A percentile compares a stretch with the other conserved stretches of the same genome.
phyloP scores from a whole-genome alignment of 768 basidiomycete species.

The Ramaria sp. region DNA sequence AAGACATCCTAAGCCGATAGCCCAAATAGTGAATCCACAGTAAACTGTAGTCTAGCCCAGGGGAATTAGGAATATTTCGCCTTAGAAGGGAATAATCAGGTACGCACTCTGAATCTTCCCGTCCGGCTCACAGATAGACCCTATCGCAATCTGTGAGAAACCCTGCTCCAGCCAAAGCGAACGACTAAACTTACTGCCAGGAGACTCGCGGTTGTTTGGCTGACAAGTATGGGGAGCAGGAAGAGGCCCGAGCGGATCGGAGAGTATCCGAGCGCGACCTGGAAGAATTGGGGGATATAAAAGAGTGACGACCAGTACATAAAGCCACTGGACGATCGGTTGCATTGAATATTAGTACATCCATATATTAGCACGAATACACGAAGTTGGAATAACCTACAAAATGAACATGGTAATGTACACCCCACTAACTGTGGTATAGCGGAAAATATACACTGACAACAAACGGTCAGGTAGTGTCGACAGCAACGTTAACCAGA shows the following conservation, averaged over 20 bases:
- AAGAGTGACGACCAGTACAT: constrained; percentile 55
- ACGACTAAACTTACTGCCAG: constrained; percentile 29
- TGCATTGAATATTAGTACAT: not conserved
- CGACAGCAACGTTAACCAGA: not conserved
- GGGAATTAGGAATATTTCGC: not conserved
- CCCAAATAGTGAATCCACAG: constrained; percentile 57
- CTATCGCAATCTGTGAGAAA: constrained; percentile 19
- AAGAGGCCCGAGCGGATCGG: constrained; percentile 56
- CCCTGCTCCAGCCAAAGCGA: not conserved
- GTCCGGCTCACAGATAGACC: constrained; percentile 55
- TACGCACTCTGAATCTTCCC: constrained; percentile 46
- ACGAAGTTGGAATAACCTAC: constrained; percentile 21
- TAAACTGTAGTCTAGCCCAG: constrained; percentile 40
- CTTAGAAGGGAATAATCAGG: not conserved
- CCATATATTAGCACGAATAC: not conserved
- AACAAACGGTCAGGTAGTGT: not conserved
- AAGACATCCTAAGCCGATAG: constrained; percentile 59
- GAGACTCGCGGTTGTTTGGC: constrained; percentile 51
- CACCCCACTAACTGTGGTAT: constrained; percentile 54
- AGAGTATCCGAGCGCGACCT: constrained; percentile 55
- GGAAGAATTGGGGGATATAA: constrained; percentile 70
- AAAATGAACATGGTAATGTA: constrained; percentile 64
- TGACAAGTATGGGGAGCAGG: constrained; percentile 57
- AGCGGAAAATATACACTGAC: constrained; percentile 65
- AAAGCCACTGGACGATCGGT: constrained; percentile 32